Evolutionary conservation across 108 stramenopile species (phyloP), one percentile per base, ranked within the genome.

Genomic region (Phaeodactylum tricornutum): DNA sequence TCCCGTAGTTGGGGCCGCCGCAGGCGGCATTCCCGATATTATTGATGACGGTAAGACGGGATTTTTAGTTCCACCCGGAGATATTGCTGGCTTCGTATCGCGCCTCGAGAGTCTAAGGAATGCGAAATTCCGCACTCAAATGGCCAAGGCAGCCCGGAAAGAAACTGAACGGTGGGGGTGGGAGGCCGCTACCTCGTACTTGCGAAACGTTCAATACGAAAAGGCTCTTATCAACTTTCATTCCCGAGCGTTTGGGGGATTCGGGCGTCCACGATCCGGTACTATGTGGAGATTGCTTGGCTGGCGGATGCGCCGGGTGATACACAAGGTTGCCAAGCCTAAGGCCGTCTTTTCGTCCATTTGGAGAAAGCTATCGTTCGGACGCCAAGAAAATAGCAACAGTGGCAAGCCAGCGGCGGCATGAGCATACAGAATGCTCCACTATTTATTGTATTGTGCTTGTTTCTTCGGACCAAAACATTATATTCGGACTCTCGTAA

Each of bases 161-260:
- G 87, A 90, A 55, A 84, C 87, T 4, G 87, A 90, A 39, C 45
- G 50, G 35, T 90, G 87, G 87, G 76, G 87, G 25, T 92, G 90
- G 90, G 90, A 92, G 68, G 82, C 90, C 7, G 90, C 90, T 2
- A 92, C 90, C 1, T 74, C 74, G 9, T 72, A 87, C 4, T 58
- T 92, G 43, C 53, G 90, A 38, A 92, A 92, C 65, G 66, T 85
- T 21, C 85, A 87, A 43, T 92, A 92, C 52, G 82, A 84, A 58
- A 82, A 78, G 71, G 83, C 83, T 0, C 45, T 91, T 59, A 66
- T 79, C 41, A 91, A 91, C 50, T 83, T 81, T 33, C 75, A 83
- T 52, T 78, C 78, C 12, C 67, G 83, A 16, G 75, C 81, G n/a
- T 85, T 83, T 67, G 76, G 81, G 34, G 84, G 84, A 3, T 74